These are phyloP conservation scores for Rhododendron griersonianum DNA, from an alignment of 148 eudicot genomes.

Conservation along the genomic window DNA sequence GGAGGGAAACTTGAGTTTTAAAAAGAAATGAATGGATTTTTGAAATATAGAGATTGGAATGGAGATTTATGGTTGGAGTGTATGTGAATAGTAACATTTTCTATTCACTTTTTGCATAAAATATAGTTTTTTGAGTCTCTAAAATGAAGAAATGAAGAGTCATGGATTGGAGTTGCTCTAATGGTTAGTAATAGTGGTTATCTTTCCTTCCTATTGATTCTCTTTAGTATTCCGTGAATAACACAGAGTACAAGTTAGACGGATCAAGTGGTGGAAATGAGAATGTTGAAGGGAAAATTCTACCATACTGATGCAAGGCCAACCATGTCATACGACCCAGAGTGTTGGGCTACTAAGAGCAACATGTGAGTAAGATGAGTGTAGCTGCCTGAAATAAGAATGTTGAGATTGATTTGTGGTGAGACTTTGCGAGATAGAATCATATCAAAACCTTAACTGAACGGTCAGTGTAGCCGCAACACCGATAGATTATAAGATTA, in stretches of 20 bases:
- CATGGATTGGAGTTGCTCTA: too few relatives aligned
- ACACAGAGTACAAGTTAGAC: background rate
- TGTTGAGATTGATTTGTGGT: background rate
- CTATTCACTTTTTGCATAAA: too few relatives aligned
- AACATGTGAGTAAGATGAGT: background rate
- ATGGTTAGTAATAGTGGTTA: too few relatives aligned
- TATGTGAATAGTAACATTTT: too few relatives aligned
- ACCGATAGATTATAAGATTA: background rate
- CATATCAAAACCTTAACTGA: background rate
- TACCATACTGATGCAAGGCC: background rate
- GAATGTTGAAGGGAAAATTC: background rate
- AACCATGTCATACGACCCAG: background rate
- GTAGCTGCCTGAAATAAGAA: background rate
- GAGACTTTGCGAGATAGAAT: background rate
- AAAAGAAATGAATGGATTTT: too few relatives aligned
- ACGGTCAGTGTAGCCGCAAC: background rate
- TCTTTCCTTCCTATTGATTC: too few relatives aligned
- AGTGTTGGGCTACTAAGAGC: background rate
- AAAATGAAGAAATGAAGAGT: too few relatives aligned
- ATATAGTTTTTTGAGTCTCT: too few relatives aligned
- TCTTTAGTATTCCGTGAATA: too few relatives aligned
- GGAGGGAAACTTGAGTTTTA: too few relatives aligned
- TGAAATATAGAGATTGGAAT: too few relatives aligned
- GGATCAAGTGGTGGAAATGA: background rate
- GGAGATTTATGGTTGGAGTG: too few relatives aligned